Percentiles rank a stretch among this genome's conserved stretches.
Conservation (phyloP, 768 basidiomycete genomes). For the Rossbeevera mucosa region DNA sequence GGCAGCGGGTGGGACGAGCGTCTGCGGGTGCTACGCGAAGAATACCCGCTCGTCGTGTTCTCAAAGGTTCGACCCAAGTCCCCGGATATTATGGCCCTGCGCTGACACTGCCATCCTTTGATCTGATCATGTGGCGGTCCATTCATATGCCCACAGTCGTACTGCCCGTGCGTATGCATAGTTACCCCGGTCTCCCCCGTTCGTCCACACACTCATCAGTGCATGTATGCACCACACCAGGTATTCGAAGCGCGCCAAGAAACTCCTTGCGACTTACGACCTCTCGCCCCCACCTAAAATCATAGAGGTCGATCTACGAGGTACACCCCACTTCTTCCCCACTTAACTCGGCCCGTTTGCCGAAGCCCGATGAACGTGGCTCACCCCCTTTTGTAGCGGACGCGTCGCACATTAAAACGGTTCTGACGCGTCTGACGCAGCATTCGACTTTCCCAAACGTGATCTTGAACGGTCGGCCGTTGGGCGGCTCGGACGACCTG, state of each 20-base stretch:
- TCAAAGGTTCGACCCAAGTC: constrained; percentile 55
- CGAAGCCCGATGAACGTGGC: not conserved
- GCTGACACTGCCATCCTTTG: not conserved
- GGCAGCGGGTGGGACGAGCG: constrained; percentile 31
- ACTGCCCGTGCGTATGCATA: constrained; percentile 53
- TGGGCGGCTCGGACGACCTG: constrained; percentile 66
- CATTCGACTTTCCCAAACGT: constrained; percentile 76
- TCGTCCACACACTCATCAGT: not conserved
- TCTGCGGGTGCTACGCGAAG: constrained; percentile 38
- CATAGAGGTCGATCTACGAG: constrained; percentile 72
- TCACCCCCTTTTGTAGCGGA: constrained; percentile 38
- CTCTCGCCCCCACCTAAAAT: constrained; percentile 62
- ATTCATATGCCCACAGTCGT: constrained; percentile 41
- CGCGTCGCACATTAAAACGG: constrained; percentile 53
- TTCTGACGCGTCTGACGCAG: constrained; percentile 62
- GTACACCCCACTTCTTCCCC: constrained; percentile 31
- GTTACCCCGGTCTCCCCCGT: not conserved
- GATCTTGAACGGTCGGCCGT: constrained; percentile 54
- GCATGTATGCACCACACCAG: constrained; percentile 1
- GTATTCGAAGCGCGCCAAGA: constrained; percentile 32
- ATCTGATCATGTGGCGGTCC: no score
- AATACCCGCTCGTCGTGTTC: constrained; percentile 70
- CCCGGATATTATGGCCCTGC: not conserved
- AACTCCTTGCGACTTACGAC: constrained; percentile 55
- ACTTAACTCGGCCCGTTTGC: not conserved